These are phyloP conservation scores for Colletotrichum cuscutae DNA, from an alignment of 2,329 filamentous ascomycete species.

Conservation along the genomic window DNA sequence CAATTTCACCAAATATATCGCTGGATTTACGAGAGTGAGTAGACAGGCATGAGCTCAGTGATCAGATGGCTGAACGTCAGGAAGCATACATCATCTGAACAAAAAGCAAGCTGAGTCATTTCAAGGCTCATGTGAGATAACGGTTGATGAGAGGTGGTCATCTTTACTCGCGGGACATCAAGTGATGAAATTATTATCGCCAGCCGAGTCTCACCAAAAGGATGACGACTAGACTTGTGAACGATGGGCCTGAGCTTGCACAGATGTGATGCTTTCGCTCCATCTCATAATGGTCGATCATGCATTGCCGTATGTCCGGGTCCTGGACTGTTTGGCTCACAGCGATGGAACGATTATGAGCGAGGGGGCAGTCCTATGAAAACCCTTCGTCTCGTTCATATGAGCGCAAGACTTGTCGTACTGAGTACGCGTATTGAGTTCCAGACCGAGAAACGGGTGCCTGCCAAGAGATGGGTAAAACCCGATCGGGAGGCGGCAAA, in stretches of 20 bases:
- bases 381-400: not conserved
- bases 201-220: not conserved
- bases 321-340: not conserved
- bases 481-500: not conserved
- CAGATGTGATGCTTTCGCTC: not conserved
- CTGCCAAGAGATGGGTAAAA: not conserved
- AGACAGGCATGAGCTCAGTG: no score
- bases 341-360: not conserved
- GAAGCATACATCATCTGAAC: no score
- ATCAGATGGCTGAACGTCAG: no score
- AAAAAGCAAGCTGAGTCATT: no score
- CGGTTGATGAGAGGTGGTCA: no score
- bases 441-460: not conserved
- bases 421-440: not conserved
- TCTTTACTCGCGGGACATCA: no score
- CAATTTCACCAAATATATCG: no score
- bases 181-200: no score
- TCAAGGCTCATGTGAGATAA: no score
- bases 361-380: not conserved
- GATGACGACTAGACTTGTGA: not conserved
- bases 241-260: not conserved
- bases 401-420: not conserved
- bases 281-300: not conserved
- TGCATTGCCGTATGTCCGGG: not conserved
- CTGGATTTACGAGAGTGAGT: no score